phyloP scores from a whole-genome alignment of 2,329 filamentous ascomycete genomes.

The Fusarium piperis region DNA sequence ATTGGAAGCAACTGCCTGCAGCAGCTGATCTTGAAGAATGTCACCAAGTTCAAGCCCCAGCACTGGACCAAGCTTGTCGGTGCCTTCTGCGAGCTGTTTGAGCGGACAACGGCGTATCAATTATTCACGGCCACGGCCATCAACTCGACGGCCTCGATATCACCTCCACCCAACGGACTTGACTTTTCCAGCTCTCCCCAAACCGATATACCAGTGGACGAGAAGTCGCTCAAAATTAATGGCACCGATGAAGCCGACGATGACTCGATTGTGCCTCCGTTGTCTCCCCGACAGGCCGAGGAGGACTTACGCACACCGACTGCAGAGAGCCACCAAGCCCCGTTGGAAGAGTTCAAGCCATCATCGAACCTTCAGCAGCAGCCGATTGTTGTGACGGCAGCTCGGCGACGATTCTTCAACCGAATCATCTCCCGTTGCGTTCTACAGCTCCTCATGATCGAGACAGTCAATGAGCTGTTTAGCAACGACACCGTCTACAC shows the following conservation, averaged over 20 bases:
- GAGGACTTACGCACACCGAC: conserved; percentile 49
- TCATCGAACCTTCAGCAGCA: conserved; percentile 82
- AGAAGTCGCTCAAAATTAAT: conserved; percentile 70
- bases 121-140: conserved; percentile 85
- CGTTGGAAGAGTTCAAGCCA: conserved; percentile 88
- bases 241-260: conserved; percentile 56
- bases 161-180: conserved; percentile 62
- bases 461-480: conserved; percentile 98
- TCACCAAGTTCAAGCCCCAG: conserved; percentile 84
- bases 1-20: conserved; percentile 99
- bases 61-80: conserved; percentile 97
- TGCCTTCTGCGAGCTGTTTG: conserved; percentile 95
- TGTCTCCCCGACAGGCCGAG: conserved; percentile 44
- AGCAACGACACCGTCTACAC: conserved; percentile 95
- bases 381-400: conserved; percentile 90
- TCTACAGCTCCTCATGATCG: conserved; percentile 97
- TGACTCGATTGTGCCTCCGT: conserved; percentile 46
- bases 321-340: conserved; percentile 50
- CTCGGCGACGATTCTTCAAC: conserved; percentile 95
- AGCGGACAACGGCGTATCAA: conserved; percentile 92
- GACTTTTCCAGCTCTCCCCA: conserved; percentile 58
- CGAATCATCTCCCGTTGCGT: conserved; percentile 99
- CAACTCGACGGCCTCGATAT: conserved; percentile 61
- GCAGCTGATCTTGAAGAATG: conserved; percentile 95
- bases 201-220: conserved; percentile 55